Base-by-base conservation (phyloP, 2,329 filamentous ascomycete genomes). In the Rosellinia necatrix region DNA sequence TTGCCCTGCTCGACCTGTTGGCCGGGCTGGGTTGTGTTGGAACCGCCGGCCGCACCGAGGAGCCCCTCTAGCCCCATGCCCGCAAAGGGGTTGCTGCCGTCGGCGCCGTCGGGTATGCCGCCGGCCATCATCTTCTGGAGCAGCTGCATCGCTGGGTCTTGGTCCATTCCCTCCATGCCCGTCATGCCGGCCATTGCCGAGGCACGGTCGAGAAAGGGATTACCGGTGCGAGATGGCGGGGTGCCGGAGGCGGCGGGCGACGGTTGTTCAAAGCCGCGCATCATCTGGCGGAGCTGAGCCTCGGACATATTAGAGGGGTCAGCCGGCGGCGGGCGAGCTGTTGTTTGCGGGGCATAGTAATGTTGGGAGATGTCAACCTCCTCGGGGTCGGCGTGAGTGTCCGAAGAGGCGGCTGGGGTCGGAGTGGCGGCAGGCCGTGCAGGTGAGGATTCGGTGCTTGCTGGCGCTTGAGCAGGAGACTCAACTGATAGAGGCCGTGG, bases 321-420 rank as follows among this genome's bases (percentile, higher is more conserved):
- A 49, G 70, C 60, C 27, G 72, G 64, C 48, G 76, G 67, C 49
- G 76, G 66, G 49, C 75, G 73, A 19, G 75, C 65, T 35, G 76
- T 75, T 8, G 74, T 73, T 21, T 75, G 72, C 1, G 86, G 86
- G 29, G 80, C 73, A 72, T 88, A 89, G 72, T 81, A 87, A 74
- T 90, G 88, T 61, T 87, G 75, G n/a, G 88, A 90, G 64, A 93
- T 91, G 70, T 92, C 89, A 61, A 91, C 81, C 71, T 92, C 90
- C 4, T 86, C 88, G 5, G 89, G 89, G 66, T 90, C 87, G 53
- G 79, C 84, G 65, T 81, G 74, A 24, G 71, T 69, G 19, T 71
- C 61, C 24, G 72, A 64, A 24, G 73, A 63, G 19, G 69, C 63
- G 34, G 71, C 60, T 9, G 71, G 53, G 37, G 68, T 64, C 22